Conservation (phyloP, 306 rosid genomes). For the Purshia tridentata region DNA sequence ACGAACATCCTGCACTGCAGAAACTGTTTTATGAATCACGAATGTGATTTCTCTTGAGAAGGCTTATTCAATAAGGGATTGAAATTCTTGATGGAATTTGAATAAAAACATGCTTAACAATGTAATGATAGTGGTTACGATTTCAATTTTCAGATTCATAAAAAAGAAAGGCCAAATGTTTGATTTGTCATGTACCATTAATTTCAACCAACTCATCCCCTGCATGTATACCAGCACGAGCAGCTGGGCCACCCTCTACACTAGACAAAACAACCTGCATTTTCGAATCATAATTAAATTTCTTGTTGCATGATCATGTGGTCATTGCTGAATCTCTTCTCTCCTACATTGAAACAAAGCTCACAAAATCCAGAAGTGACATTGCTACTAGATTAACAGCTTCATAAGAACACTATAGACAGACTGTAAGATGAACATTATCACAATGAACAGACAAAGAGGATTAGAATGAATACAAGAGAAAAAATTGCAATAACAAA, state of each 20-base stretch:
- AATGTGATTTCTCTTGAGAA: not conserved
- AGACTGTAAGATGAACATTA: not conserved
- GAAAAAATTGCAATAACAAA: not conserved
- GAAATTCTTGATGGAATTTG: not conserved
- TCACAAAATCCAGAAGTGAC: not conserved
- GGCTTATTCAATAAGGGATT: not conserved
- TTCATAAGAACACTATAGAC: not conserved
- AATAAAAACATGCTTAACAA: not conserved
- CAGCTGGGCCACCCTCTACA: constrained; percentile 87
- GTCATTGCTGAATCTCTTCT: not conserved
- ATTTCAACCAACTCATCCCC: constrained; percentile 96
- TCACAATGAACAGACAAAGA: not conserved
- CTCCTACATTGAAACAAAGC: not conserved
- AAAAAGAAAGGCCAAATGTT: constrained; percentile 8
- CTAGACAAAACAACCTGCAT: constrained; percentile 84
- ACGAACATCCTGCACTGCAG: not conserved
- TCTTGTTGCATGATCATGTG: constrained; percentile 6
- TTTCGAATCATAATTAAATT: constrained; percentile 15
- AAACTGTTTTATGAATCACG: not conserved
- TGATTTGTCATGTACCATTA: constrained; percentile 50
- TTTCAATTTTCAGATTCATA: not conserved
- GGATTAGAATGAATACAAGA: not conserved
- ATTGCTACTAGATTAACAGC: not conserved
- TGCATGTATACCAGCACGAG: constrained; percentile 89
- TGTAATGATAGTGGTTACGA: not conserved